phyloP scores from a whole-genome alignment of 345 rosid species.

The Brassica cretica region DNA sequence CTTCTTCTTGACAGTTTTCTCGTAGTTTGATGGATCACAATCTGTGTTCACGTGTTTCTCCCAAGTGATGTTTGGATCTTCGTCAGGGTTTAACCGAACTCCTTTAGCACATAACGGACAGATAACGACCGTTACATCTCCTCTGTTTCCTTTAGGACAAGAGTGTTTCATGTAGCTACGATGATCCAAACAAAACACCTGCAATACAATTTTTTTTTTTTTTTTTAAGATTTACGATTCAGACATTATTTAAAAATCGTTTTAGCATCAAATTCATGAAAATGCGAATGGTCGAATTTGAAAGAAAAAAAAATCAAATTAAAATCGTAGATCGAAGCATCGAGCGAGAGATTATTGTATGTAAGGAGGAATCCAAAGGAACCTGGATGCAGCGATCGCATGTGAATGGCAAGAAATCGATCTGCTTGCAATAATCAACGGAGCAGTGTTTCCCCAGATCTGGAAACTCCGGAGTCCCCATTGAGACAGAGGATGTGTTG shows the following conservation, averaged over 20 bases:
- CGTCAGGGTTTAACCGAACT: conserved; percentile 69
- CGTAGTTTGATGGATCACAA: conserved; percentile 91
- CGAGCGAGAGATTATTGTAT: background rate
- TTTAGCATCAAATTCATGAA: background rate
- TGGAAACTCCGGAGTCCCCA: conserved; percentile 99
- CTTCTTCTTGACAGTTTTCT: conserved; percentile 81
- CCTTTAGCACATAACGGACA: conserved; percentile 97
- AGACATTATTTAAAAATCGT: background rate
- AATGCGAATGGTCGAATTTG: background rate
- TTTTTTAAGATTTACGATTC: background rate
- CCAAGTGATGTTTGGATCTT: conserved; percentile 89
- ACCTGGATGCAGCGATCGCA: conserved; percentile 92
- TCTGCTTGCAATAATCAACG: conserved; percentile 73
- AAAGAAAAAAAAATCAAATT: background rate
- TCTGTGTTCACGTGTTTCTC: conserved; percentile 76
- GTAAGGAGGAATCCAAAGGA: background rate
- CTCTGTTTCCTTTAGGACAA: conserved; percentile 75
- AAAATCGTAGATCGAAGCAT: background rate
- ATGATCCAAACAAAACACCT: conserved; percentile 93
- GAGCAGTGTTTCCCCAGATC: conserved; percentile 94
- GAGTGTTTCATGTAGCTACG: conserved; percentile 71
- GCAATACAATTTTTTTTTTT: background rate
- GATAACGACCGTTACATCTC: conserved; percentile 81
- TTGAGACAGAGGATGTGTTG: conserved; percentile 11
- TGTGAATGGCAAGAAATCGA: conserved; percentile 96